Evolutionary conservation across 2,329 filamentous ascomycete genomes (phyloP), one percentile per base, ranked within the genome.

Genomic region (Fusarium buxicola): DNA sequence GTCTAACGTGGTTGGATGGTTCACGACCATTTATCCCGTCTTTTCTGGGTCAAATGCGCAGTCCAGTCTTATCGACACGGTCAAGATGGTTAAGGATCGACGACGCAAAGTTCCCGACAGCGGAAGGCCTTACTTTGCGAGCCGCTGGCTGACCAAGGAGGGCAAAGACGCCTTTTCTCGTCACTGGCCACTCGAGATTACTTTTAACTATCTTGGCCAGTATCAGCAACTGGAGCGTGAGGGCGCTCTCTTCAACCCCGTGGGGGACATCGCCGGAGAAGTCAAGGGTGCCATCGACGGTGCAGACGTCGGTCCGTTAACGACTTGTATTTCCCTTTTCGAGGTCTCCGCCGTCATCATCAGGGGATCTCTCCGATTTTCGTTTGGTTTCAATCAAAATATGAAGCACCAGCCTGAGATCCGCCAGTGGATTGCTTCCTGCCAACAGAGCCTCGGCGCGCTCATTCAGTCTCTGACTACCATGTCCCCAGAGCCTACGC

Each of bases 261-360:
- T 40, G 2, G 40, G 55, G 1, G 59, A 55, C 0, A 69, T 69
- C 11, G 64, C 64, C 0, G 63, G 63, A 4, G 63, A 66, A 31
- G 43, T 66, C 1, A 66, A 34, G 2, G 50, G 51, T 27, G 65
- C 65, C 1, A 60, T 25, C 1, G 39, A 55, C 4, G 65, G 65
- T 1, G 55, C 65, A 18, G 65, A 68, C 2, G 6, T 68, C 1
- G 65, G 65, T 2, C 34, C 55, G 5, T 2, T 51, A 3, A 54
- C 65, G 7, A 34, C 58, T n/a, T 63, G 65, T 21, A 80, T 83
- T n/a, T 77, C 82, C 1, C 64, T 82, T 1, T 82, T 84, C 18
- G 81, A 84, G 58, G 72, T 82, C 15, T 81, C 78, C 5, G 76
- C 80, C 11, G 77, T 77, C 45, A 73, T 82, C 16, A 75, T 81